These are phyloP conservation scores for Lasiodiplodia hormozganensis DNA, from an alignment of 2,329 filamentous ascomycete genomes.

Conservation along the genomic window DNA sequence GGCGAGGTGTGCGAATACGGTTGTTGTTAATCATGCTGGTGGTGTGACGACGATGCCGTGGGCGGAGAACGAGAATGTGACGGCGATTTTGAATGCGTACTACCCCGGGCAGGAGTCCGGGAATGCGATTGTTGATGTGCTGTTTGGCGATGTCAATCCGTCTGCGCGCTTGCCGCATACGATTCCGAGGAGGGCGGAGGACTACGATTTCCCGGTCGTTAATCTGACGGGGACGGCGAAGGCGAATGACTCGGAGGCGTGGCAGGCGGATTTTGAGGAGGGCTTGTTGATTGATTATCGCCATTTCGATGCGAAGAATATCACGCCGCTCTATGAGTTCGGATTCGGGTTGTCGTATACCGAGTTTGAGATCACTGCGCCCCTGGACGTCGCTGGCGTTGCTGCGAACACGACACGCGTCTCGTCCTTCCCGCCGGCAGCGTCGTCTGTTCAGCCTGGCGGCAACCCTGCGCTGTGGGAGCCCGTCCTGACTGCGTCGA, in stretches of 20 bases:
- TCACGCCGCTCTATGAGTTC: conserved; percentile 53
- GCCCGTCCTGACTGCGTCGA: conserved; percentile 42
- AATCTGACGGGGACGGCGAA: conserved; percentile 68
- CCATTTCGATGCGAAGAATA: conserved; percentile 49
- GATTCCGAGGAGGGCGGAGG: conserved; percentile 72
- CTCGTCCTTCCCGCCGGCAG: conserved; percentile 40
- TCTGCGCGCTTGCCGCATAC: conserved; percentile 79
- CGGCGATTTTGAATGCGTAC: conserved; percentile 47
- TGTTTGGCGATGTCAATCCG: conserved; percentile 69
- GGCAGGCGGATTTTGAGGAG: conserved; percentile 50
- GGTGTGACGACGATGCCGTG: conserved; percentile 40
- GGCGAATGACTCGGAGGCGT: conserved; percentile 57
- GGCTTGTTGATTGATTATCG: conserved; percentile 56
- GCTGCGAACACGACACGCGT: conserved; percentile 44
- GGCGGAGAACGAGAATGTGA: conserved; percentile 50
- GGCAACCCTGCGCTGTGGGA: conserved; percentile 45
- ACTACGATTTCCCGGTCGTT: conserved; percentile 77
- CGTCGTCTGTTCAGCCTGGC: conserved; percentile 35
- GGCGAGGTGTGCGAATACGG: conserved; percentile 51
- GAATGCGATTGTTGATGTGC: conserved; percentile 66
- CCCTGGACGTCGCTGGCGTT: conserved; percentile 34
- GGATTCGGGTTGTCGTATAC: conserved; percentile 54
- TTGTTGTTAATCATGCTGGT: conserved; percentile 50
- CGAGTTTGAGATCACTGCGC: conserved; percentile 47
- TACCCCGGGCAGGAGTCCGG: conserved; percentile 68